Percentiles rank a stretch among this genome's conserved stretches.
These are phyloP conservation scores for Corylus americana DNA, from an alignment of 306 rosid species.

Conservation along the genomic window DNA sequence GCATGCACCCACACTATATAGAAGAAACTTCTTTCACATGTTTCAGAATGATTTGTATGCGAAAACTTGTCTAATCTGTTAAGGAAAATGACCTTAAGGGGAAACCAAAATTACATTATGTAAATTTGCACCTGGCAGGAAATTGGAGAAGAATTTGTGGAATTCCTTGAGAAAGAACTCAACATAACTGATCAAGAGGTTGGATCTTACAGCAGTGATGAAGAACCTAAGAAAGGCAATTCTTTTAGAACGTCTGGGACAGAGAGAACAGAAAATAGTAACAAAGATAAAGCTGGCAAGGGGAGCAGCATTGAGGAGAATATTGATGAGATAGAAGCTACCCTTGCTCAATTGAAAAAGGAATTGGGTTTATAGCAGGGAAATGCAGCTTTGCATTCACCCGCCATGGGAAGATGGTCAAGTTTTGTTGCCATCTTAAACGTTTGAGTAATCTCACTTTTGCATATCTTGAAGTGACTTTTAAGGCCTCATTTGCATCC, in stretches of 20 bases:
- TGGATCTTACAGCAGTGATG: constrained; percentile 32
- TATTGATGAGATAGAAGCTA: constrained; percentile 89
- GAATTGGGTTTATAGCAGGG: constrained; percentile 74
- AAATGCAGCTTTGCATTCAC: background rate
- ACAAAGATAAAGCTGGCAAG: constrained; percentile 40
- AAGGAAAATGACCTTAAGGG: background rate
- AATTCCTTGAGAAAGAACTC: constrained; percentile 94
- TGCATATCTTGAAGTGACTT: background rate
- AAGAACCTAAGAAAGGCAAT: constrained; percentile 40
- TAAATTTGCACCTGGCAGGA: constrained; percentile 59
- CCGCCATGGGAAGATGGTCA: background rate
- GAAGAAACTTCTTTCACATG: background rate
- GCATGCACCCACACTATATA: background rate
- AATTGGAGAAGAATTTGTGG: constrained; percentile 96
- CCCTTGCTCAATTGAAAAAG: constrained; percentile 82
- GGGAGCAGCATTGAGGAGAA: constrained; percentile 66
- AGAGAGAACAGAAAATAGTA: constrained; percentile 29
- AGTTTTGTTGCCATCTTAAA: background rate
- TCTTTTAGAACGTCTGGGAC: constrained; percentile 37
- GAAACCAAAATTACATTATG: constrained; percentile 16
- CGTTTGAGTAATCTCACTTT: background rate
- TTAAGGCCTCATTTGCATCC: background rate
- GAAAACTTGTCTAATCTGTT: background rate
- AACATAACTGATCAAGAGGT: constrained; percentile 53
- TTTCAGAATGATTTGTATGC: background rate